Base-by-base conservation (phyloP, 2,329 filamentous ascomycete genomes). In the Furcasterigmium sp. region DNA sequence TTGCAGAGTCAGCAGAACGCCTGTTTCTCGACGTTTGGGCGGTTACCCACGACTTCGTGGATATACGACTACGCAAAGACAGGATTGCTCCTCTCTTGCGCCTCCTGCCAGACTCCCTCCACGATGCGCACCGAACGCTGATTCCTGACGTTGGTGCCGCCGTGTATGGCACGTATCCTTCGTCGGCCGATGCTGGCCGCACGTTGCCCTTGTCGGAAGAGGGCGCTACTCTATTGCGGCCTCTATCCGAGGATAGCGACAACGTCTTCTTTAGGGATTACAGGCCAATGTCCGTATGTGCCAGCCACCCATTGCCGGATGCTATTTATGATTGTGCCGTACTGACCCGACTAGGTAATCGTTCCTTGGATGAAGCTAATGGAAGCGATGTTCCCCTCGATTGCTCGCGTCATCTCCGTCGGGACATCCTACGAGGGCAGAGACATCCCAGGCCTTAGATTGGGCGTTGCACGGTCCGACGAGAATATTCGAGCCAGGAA, bases 261-360 rank as follows among this genome's bases (percentile, higher is more conserved):
- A 88, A 90, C 56, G 72, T 95, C 30, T 97, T 96, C 69, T 97
- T 98, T 67, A 78, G 81, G 41, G 82, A 96, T 57, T 98, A 96
- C 62, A 93, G 96, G 57, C 89, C 91, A 2, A 72, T 94, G 18
- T 82, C 85, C 3, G 90, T 55, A 41, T 14, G 51, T 35, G 20
- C 30, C 3, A 35, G 6, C 8, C n/a, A 23, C 3, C 21, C 21
- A 17, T 35, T 29, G 35, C 7, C 36, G 7, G 13, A 17, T 88
- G 37, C 62, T 67, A 49, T 39, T 45, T 6, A 48, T 51, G 37
- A 18, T 32, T 29, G 13, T 37, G 21, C 19, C 21, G 35, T 20
- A 19, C 52, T 54, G 26, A 51, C 35, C n/a, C 26, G 11, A 14
- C 15, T 41, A 62, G 57, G 62, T 76, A 35, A 86, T 95, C 45